Conservation (phyloP, 495 filamentous ascomycete species). For the Neurospora africana region DNA sequence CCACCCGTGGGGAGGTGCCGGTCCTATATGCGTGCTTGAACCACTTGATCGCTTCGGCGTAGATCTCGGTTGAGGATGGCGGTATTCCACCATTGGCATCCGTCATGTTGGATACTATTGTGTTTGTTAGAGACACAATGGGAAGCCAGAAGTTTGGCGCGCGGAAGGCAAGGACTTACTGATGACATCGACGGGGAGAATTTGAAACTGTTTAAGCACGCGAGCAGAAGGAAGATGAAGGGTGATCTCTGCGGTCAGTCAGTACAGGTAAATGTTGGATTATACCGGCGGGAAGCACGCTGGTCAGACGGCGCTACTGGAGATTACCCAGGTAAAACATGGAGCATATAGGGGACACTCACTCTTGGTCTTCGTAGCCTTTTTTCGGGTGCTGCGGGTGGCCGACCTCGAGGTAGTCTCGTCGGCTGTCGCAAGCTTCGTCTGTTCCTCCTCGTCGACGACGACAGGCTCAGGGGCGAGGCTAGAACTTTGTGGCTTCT, state of each 20-base stretch:
- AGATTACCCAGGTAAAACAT: no score
- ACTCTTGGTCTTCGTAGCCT: no score
- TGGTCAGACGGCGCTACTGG: no score
- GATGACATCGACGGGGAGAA: not conserved
- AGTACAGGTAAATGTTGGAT: not conserved
- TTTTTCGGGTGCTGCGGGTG: no score
- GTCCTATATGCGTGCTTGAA: not conserved
- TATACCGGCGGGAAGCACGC: not conserved
- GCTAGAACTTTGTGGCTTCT: no score
- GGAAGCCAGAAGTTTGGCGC: not conserved
- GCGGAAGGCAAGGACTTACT: not conserved
- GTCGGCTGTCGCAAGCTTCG: not conserved
- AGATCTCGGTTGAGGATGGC: not conserved
- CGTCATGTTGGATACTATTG: not conserved
- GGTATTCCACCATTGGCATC: not conserved
- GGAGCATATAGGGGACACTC: no score
- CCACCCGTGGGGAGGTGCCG: not conserved
- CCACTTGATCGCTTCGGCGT: not conserved
- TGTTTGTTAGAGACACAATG: not conserved
- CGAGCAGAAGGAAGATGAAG: not conserved
- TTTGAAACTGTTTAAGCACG: not conserved
- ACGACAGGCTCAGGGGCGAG: not conserved
- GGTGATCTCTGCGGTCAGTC: not conserved
- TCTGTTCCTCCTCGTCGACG: not conserved
- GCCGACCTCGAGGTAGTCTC: not conserved